These are phyloP conservation scores for Auxenochlorella protothecoides DNA, from an alignment of 139 green algal genomes.

Conservation along the genomic window DNA sequence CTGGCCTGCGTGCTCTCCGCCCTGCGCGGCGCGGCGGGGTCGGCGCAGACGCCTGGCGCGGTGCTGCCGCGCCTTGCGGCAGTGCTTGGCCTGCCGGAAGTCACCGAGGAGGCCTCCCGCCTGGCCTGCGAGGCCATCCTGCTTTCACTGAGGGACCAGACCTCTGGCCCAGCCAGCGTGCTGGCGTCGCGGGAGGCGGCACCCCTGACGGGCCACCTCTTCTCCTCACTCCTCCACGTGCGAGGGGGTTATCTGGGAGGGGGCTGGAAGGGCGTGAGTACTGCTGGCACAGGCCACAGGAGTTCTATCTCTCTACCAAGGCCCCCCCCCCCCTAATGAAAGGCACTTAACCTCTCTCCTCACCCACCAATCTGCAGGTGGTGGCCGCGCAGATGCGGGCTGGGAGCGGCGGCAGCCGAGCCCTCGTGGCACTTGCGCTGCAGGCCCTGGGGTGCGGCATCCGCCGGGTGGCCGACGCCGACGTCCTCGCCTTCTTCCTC, in stretches of 20 bases:
- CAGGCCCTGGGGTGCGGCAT: conserved; percentile 27
- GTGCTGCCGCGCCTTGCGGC: neutral
- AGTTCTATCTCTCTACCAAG: neutral
- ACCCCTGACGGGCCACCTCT: conserved; percentile 36
- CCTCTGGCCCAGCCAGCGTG: no score
- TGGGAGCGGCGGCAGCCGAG: conserved; percentile 36
- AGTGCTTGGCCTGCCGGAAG: conserved; percentile 2
- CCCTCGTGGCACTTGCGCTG: conserved; percentile 33
- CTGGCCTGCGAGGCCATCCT: no score
- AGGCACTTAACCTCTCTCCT: neutral
- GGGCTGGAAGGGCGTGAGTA: no score
- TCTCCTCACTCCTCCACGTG: conserved; percentile 26
- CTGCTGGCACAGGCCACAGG: neutral
- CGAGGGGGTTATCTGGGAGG: no score
- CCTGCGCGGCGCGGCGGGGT: neutral
- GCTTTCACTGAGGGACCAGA: no score
- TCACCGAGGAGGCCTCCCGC: neutral
- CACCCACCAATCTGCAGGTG: conserved; percentile 3
- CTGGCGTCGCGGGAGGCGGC: conserved; percentile 1
- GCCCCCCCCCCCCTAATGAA: neutral
- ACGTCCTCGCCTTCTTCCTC: conserved; percentile 52
- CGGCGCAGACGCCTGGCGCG: no score
- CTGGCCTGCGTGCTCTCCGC: neutral
- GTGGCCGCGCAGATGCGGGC: conserved; percentile 35
- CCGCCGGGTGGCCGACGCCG: neutral